Evolutionary conservation across 257 asterid genomes (phyloP), one percentile per base, ranked within the genome.

Genomic region (Perilla frutescens): DNA sequence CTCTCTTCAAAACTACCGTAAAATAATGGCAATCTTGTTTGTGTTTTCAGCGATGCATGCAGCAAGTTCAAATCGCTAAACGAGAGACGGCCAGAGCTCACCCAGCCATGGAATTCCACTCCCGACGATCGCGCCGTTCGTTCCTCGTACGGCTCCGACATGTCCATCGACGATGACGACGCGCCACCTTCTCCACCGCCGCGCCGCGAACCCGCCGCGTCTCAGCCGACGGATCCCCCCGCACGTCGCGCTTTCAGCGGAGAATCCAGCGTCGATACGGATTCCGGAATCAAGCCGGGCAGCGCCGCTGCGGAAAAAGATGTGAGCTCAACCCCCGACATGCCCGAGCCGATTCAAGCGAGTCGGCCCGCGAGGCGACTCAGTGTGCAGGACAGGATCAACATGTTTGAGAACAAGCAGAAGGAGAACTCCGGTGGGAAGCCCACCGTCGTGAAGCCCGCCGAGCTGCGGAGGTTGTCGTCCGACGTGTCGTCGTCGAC

Each of bases 361-460:
- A 78, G 84, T 83, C 91, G 81, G 81, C 93, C 83, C 2, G 69
- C 75, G 6, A 87, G 96, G 79, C 88, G 97, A 63, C 91, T 90
- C 65, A 93, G 98, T 56, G 98, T 93, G 63, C 97, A 90, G 84
- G 98, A 93, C 51, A 90, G 97, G 68, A 87, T 93, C 12, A 93
- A 79, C 76, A 50, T 93, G 83, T 93, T 93, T 41, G 98, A 93
- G 90, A 90, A 81, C 76, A 89, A 90, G 78, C 98, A 93, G 81
- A 93, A 93, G 80, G 97, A 90, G 79, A 89, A 41, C 75, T 88
- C 96, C 2, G 94, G 91, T 13, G 90, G 89, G 34, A 90, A 87
- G 80, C 82, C 89, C 6, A 87, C 61, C 59, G 88, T 81, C 6
- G 81, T 73, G 34, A 92, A 92, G 83, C 59, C 88, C 7, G 78